Evolutionary conservation across 2,329 filamentous ascomycete species (phyloP), one percentile per base, ranked within the genome.

Genomic region (Fusarium sambucinum): DNA sequence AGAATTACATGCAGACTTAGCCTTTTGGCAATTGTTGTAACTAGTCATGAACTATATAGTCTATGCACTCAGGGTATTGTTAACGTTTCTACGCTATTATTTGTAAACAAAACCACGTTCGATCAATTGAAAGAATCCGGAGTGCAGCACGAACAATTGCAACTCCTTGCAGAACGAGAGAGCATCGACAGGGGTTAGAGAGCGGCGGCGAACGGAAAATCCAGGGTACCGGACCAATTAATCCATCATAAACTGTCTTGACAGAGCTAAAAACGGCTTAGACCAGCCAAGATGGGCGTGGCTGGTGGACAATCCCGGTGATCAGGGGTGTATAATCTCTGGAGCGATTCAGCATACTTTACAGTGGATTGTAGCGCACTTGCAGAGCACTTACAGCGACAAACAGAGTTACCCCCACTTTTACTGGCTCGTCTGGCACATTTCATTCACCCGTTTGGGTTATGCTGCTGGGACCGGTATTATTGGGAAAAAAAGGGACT

Each of bases 161-260:
- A 50, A 13, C 58, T 66, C 70, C 68, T 72, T 69, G 68, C 51
- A 63, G 59, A 41, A 60, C 47, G 55, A 32, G 16, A 60, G 42
- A 53, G 45, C 55, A 61, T 19, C 23, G 70, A 65, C 65, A 63
- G 50, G 72, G 71, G 72, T 63, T 25, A 33, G 32, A 35, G 47
- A 40, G 61, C 55, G 45, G 59, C 74, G 70, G 74, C 50, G 50
- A 51, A 41, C 76, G 76, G 76, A 78, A 72, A 72, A 75, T 77
- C 73, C 38, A 13, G 29, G 23, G 12, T 40, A 59, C 76, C 76
- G 76, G 52, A 0, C 76, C 72, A 78, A 78, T 77, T 23, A 66
- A 10, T 30, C 4, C 13, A 10, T 14, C 44, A 12, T 12, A 52
- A 71, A 65, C 55, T 33, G 45, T 54, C 48, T 58, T 59, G 63